Base-by-base conservation (phyloP, 2,329 filamentous ascomycete species). In the Exophiala oligosperma region DNA sequence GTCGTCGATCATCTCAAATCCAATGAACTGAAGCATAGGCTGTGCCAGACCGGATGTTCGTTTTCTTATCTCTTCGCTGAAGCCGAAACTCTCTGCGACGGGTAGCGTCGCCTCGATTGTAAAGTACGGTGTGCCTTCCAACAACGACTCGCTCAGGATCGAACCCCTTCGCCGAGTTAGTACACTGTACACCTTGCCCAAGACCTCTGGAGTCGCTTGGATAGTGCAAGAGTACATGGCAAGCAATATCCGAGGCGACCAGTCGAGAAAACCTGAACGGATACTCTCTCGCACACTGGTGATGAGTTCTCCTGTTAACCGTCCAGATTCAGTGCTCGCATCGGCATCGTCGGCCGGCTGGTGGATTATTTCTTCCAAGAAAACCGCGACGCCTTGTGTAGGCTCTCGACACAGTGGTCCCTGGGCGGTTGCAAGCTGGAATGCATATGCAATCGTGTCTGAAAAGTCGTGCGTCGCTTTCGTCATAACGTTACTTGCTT, bases 161-260 rank as follows among this genome's bases (percentile, higher is more conserved):
- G 88, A 88, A 26, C 94, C 94, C 35, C 92, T 88, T 4, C 94
- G 90, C 1, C 93, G 88, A 32, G 93, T 97, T n/a, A 99, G 86
- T n/a, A 97, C 93, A 66, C 90, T 91, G 79, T 99, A 99, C 35
- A 97, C 94, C 29, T 91, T 88, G 23, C 94, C 94, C 4, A 99
- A 85, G 43, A 97, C 94, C 74, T 97, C 94, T 68, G 92, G 86
- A 85, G 67, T 72, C 29, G 93, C 92, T 81, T 97, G 94, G 69
- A 99, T 97, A 72, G 97, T 94, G 72, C 93, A 96, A 55, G 86
- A 91, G 78, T 99, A 99, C 91, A 97, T 97, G 52, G 94, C 94
- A 46, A 99, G 85, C 77, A 97, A 85, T 66, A 99, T 84, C n/a
- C 94, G 87, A 0, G 94, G 90, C 40, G 89, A 93, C 94, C 94